These are phyloP conservation scores for Mycena albidolilacea DNA, from an alignment of 768 basidiomycete species.

Conservation along the genomic window DNA sequence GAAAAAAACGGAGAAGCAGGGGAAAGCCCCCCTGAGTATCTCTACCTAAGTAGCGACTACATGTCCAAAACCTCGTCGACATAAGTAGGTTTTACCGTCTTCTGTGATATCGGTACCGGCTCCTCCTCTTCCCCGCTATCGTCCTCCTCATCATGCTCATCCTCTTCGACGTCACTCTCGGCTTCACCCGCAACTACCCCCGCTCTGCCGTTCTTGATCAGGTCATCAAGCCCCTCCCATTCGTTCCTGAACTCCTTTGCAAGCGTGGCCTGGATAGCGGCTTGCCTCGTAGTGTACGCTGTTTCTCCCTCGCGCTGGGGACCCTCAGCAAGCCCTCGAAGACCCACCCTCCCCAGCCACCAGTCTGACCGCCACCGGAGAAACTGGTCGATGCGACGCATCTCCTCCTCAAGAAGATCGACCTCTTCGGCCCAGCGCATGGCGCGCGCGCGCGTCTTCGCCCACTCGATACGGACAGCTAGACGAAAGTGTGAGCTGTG, in stretches of 20 bases:
- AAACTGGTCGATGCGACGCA: too few species aligned
- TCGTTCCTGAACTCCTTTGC: not conserved
- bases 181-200: not conserved
- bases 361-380: too few species aligned
- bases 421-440: too few species aligned
- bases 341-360: too few species aligned
- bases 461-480: too few species aligned
- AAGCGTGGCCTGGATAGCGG: not conserved
- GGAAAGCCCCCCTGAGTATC: not conserved
- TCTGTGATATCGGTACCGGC: not conserved
- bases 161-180: not conserved
- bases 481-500: too few species aligned
- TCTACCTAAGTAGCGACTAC: not conserved
- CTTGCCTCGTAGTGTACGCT: conserved; percentile 27
- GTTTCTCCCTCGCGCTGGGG: too few species aligned
- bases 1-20: not conserved
- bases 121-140: conserved; percentile 14
- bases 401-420: too few species aligned
- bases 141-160: not conserved
- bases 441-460: too few species aligned
- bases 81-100: not conserved
- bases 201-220: not conserved
- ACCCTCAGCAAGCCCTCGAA: too few species aligned
- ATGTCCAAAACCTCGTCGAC: not conserved
- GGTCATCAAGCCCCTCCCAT: not conserved